phyloP scores from a whole-genome alignment of 495 filamentous ascomycete species.

The Xylaria intraflava region DNA sequence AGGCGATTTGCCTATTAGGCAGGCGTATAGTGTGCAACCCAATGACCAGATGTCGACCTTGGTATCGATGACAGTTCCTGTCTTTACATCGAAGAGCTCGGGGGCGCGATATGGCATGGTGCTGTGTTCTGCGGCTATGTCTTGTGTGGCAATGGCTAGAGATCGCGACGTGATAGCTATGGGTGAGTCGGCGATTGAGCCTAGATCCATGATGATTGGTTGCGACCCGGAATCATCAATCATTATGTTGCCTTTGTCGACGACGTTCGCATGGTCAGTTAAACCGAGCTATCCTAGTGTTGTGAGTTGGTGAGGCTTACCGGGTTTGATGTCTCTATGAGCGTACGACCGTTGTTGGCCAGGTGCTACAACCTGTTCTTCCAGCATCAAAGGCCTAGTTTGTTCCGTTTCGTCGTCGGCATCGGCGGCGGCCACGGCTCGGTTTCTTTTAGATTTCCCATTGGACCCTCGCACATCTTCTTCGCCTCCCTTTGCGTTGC shows the following conservation, averaged over 20 bases:
- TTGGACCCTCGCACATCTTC: slow-evolving; percentile 46
- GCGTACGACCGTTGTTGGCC: slow-evolving; percentile 78
- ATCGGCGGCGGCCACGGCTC: slow-evolving; percentile 38
- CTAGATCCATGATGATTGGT: slow-evolving; percentile 97
- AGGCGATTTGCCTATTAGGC: slow-evolving; percentile 88
- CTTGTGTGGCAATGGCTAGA: slow-evolving; percentile 83
- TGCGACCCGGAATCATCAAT: slow-evolving; percentile 78
- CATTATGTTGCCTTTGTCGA: slow-evolving; percentile 81
- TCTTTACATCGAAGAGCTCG: slow-evolving; percentile 97
- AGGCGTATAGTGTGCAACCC: slow-evolving; percentile 93
- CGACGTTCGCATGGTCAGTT: slow-evolving; percentile 14
- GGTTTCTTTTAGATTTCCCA: slow-evolving; percentile 51
- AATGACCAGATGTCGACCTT: slow-evolving; percentile 98
- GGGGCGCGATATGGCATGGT: slow-evolving; percentile 98
- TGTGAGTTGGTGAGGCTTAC: slow-evolving; percentile 36
- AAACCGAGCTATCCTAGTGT: neutral
- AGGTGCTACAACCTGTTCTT: slow-evolving; percentile 66
- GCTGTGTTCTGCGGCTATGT: slow-evolving; percentile 88
- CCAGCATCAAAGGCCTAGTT: slow-evolving; percentile 74
- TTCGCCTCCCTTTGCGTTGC: slow-evolving; percentile 21
- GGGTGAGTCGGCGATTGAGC: slow-evolving; percentile 81
- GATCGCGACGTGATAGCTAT: slow-evolving; percentile 91
- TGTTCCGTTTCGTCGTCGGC: slow-evolving; percentile 66
- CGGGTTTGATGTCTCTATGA: slow-evolving; percentile 96
- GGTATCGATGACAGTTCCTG: slow-evolving; percentile 83